phyloP scores from a whole-genome alignment of 2,329 filamentous ascomycete species.

The Phialophora tarda region DNA sequence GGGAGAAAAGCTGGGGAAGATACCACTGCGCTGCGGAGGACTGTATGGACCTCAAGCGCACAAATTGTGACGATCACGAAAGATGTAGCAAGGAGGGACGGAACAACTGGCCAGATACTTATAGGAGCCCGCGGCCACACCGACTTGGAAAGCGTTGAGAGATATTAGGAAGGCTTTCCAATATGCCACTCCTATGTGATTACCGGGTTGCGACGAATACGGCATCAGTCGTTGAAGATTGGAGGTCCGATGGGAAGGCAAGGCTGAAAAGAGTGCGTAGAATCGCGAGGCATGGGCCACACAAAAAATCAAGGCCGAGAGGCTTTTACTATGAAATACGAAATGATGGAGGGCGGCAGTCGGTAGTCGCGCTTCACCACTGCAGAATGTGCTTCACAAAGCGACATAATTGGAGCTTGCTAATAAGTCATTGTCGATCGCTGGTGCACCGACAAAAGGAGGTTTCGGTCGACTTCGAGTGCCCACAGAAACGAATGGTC shows the following conservation, averaged over 20 bases:
- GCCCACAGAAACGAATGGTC: neutral
- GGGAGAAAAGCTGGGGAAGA: conserved; percentile 12
- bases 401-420: neutral
- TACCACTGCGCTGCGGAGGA: neutral
- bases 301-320: neutral
- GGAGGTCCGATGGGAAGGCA: neutral
- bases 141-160: neutral
- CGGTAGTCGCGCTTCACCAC: neutral
- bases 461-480: neutral
- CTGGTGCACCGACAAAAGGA: neutral
- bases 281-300: neutral
- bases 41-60: neutral
- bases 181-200: neutral
- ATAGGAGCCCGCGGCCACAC: neutral
- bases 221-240: neutral
- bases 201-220: neutral
- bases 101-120: no score
- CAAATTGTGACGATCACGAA: neutral
- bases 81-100: neutral
- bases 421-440: neutral
- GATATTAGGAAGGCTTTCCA: neutral
- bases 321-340: no score
- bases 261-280: neutral
- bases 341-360: no score
- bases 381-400: neutral